Evolutionary conservation across 2,329 filamentous ascomycete genomes (phyloP).

Genomic region (Hypoxylon sp.): DNA sequence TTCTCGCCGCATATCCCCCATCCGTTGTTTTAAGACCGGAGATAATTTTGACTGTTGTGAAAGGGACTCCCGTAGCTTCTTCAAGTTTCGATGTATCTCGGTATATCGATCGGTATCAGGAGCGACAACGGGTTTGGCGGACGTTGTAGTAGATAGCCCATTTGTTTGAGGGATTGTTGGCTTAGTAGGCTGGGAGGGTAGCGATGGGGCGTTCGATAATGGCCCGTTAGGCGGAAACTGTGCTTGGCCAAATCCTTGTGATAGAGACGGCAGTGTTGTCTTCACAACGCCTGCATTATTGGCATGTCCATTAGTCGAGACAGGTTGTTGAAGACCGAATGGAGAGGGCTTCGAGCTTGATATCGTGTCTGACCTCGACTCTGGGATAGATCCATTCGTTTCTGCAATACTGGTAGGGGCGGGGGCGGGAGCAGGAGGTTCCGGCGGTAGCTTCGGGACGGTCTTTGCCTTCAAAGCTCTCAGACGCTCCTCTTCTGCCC

Average conservation of each 20-base stretch:
- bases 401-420: constrained; percentile 32
- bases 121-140: constrained; percentile 35
- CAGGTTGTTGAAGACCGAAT: constrained; percentile 24
- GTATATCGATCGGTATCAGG: constrained; percentile 61
- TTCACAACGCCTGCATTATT: constrained; percentile 43
- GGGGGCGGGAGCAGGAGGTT: constrained; percentile 48
- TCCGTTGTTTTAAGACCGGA: constrained; percentile 71
- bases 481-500: constrained; percentile 65
- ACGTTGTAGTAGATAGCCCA: constrained; percentile 31
- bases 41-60: constrained; percentile 69
- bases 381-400: constrained; percentile 10
- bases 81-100: constrained; percentile 78
- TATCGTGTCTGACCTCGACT: constrained; percentile 11
- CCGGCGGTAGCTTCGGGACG: constrained; percentile 60
- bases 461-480: constrained; percentile 63
- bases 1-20: constrained; percentile 80
- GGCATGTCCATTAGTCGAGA: constrained; percentile 31
- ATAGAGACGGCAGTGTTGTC: constrained; percentile 21
- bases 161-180: constrained; percentile 40
- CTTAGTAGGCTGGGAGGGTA: constrained; percentile 34
- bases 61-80: constrained; percentile 65
- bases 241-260: constrained; percentile 10
- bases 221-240: constrained; percentile 17
- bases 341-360: constrained; percentile 10
- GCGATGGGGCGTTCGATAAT: constrained; percentile 19